Percentiles rank a stretch among this genome's conserved stretches.
These are phyloP conservation scores for Sicyos edulis DNA, from an alignment of 306 rosid genomes.

Conservation along the genomic window DNA sequence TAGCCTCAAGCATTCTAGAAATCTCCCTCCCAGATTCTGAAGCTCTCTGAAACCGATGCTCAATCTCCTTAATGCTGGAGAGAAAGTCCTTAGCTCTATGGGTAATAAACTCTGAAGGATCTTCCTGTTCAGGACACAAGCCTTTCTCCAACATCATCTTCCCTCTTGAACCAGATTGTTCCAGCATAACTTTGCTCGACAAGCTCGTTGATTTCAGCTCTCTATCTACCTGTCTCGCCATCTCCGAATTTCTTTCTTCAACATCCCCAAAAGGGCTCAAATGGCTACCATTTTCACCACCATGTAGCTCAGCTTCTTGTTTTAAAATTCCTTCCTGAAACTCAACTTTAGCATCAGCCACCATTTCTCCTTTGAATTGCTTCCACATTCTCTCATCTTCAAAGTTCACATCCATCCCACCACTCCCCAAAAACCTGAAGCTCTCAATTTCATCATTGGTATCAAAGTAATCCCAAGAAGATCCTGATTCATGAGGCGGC, in stretches of 20 bases:
- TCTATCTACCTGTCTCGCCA: not conserved
- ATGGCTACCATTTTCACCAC: conserved; percentile 22
- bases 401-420: conserved; percentile 37
- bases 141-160: conserved; percentile 35
- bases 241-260: conserved; percentile 13
- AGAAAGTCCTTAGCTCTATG: conserved; percentile 94
- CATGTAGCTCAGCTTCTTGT: conserved; percentile 26
- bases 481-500: conserved; percentile 38
- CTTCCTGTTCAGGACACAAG: conserved; percentile 68
- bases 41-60: conserved; percentile 67
- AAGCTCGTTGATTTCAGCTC: conserved; percentile 21
- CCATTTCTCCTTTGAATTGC: conserved; percentile 28
- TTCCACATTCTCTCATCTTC: conserved; percentile 34
- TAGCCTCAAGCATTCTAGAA: conserved; percentile 80
- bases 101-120: conserved; percentile 91
- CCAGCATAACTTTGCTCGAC: conserved; percentile 32
- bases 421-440: conserved; percentile 55
- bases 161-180: conserved; percentile 38
- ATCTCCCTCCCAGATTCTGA: conserved; percentile 86
- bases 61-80: conserved; percentile 88
- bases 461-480: conserved; percentile 90
- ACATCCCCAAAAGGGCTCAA: conserved; percentile 26
- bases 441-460: conserved; percentile 61
- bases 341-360: conserved; percentile 21
- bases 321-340: conserved; percentile 23